Percentiles rank a stretch among this genome's conserved stretches.
Conservation (phyloP, 306 rosid species). For the Sicyos edulis region DNA sequence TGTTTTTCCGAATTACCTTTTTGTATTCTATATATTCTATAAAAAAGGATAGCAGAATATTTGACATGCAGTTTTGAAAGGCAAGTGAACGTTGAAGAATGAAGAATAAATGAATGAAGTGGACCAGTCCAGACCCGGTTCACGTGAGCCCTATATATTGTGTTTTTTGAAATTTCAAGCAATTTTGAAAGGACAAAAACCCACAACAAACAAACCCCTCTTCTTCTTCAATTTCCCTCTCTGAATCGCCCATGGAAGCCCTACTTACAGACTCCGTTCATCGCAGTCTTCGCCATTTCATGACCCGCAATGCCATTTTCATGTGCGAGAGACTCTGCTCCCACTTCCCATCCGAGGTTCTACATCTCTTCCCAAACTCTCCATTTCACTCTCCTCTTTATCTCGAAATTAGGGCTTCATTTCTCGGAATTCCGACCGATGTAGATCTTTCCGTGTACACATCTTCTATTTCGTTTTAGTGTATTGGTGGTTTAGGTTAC, state of each 20-base stretch:
- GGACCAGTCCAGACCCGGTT: slow-evolving; percentile 11
- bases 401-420: neutral
- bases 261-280: slow-evolving; percentile 63
- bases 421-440: neutral
- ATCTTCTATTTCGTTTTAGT: neutral
- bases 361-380: neutral
- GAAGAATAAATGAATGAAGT: neutral
- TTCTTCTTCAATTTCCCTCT: neutral
- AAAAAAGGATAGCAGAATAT: no score
- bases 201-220: slow-evolving; percentile 24
- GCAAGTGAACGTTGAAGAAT: no score
- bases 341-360: slow-evolving; percentile 70
- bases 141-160: slow-evolving; percentile 34
- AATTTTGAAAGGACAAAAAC: slow-evolving; percentile 9
- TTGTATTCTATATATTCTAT: no score
- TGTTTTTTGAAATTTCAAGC: slow-evolving; percentile 14
- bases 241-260: slow-evolving; percentile 59
- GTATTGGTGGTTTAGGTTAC: neutral
- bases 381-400: slow-evolving; percentile 1
- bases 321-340: slow-evolving; percentile 90
- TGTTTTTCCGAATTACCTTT: no score
- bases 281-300: slow-evolving; percentile 77
- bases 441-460: neutral
- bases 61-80: no score
- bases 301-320: slow-evolving; percentile 80